Base-by-base conservation (phyloP, 192 early-diverging fungal genomes). In the Linnemannia exigua region DNA sequence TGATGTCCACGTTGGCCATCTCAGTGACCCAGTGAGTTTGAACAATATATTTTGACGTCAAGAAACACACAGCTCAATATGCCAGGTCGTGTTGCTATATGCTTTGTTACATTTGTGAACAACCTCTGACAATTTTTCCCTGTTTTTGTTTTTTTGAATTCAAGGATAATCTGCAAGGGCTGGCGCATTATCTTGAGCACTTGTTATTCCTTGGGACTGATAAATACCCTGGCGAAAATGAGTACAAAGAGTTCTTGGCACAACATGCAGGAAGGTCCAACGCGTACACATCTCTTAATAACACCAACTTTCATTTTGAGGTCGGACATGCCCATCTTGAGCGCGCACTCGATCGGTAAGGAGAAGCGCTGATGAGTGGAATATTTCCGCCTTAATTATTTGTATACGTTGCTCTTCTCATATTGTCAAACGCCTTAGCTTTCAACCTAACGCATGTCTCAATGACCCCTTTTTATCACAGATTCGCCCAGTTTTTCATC, bases 401-500 rank as follows among this genome's bases (percentile, higher is more conserved):
- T n/a, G n/a, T n/a, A n/a, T n/a, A n/a, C n/a, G n/a, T n/a, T n/a
- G n/a, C n/a, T n/a, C n/a, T n/a, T n/a, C n/a, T n/a, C n/a, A n/a
- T n/a, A n/a, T n/a, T n/a, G n/a, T n/a, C n/a, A n/a, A n/a, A n/a
- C n/a, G n/a, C n/a, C n/a, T n/a, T n/a, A n/a, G n/a, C 63, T 35
- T 67, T 19, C 28, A 7, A 20, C 58, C 9, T 47, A 47, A 31
- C 58, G 16, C 0, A 7, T 28, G 22, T 63, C 28, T 63, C 63
- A 1, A 36, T 36, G 19, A 20, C 50, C 5, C 20, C 12, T 5
- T 36, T 74, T 72, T 22, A 17, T n/a, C 17, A 48, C 81, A 81
- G 89, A 52, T 90, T 96, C 76, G 88, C 96, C 14, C 95, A 97
- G 80, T 99, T 98, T 85, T 99, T 99, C 84, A 95, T 97, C 35